These are phyloP conservation scores for Azolla pinnata DNA, from an alignment of 75 land plant genomes.

Conservation along the genomic window DNA sequence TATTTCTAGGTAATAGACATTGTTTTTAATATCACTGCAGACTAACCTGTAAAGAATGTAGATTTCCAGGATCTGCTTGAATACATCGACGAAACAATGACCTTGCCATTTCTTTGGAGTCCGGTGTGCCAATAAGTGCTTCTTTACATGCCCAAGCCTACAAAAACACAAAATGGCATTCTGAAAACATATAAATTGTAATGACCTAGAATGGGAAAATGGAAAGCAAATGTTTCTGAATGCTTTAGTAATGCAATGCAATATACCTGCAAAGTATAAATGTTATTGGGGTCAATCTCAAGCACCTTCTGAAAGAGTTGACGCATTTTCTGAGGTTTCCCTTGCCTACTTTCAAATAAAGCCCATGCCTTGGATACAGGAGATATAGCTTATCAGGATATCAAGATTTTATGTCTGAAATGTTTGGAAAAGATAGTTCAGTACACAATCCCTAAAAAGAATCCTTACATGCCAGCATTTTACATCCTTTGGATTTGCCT, in stretches of 20 bases:
- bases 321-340: constrained; percentile 22
- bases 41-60: constrained; percentile 30
- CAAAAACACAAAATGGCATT: background rate
- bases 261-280: constrained; percentile 27
- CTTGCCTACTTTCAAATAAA: constrained; percentile 28
- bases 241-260: background rate
- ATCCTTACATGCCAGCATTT: constrained; percentile 36
- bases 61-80: constrained; percentile 23
- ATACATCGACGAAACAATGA: constrained; percentile 25
- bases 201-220: no score
- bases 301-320: constrained; percentile 21
- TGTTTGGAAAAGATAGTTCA: background rate
- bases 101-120: constrained; percentile 21
- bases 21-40: background rate
- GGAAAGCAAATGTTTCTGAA: background rate
- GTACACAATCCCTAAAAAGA: constrained; percentile 15
- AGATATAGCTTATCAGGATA: background rate
- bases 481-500: constrained; percentile 26
- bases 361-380: constrained; percentile 29
- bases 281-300: constrained; percentile 17
- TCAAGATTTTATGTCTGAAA: background rate
- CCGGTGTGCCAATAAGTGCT: constrained; percentile 17
- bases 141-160: constrained; percentile 42
- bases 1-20: no score
- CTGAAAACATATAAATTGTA: no score